Base-by-base conservation (phyloP, 345 rosid genomes). In the Viola odorata region DNA sequence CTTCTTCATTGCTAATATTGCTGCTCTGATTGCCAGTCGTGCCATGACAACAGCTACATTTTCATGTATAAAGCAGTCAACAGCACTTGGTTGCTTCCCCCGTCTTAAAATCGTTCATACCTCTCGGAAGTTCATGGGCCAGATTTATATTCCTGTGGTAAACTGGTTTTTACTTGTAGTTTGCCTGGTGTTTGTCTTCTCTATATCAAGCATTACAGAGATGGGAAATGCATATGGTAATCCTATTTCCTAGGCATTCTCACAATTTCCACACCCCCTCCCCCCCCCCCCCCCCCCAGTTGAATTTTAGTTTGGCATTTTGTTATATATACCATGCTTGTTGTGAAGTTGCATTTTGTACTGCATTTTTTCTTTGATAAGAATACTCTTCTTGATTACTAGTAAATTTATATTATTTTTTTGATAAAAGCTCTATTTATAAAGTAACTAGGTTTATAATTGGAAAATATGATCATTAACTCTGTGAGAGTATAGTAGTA, bases 221-320 rank as follows among this genome's bases (percentile, higher is more conserved):
- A 82, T 91, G 68, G 97, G 99, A 82, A 94, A 94, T 81, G 99
- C 99, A 40, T 94, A 94, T 58, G 99, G 96, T 94, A 91, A 81
- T 47, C 71, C 68, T 73, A 45, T 62, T 73, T 69, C 61, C 37
- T 50, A 14, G 54, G 12, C 55, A 38, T 65, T 15, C 38, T 56
- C 44, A n/a, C n/a, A n/a, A n/a, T n/a, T n/a, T n/a, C n/a, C n/a
- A n/a, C n/a, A n/a, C n/a, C n/a, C n/a, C n/a, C n/a, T n/a, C n/a
- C n/a, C n/a, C n/a, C n/a, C n/a, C n/a, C n/a, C n/a, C n/a, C n/a
- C n/a, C n/a, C n/a, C n/a, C n/a, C n/a, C n/a, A n/a, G n/a, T 23
- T 23, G 32, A 23, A 0, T 23, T 52, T 50, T 32, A 17, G 10
- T 38, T 32, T 56, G 6, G 45, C 59, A 56, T 38, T 56, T 12